Conservation (phyloP, 2,329 filamentous ascomycete species). For the Blumeriella jaapii region DNA sequence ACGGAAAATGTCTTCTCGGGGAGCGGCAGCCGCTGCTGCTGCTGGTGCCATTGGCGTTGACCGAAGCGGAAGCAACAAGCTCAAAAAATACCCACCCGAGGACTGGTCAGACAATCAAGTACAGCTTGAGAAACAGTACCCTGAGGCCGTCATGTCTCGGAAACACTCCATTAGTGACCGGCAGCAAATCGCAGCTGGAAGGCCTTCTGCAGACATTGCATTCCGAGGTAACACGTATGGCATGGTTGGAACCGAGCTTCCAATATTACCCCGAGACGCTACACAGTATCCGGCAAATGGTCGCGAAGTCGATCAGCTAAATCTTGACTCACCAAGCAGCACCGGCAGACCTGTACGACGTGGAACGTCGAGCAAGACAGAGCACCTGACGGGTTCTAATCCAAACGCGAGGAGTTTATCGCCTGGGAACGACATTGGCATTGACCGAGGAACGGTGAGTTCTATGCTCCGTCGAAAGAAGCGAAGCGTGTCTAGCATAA, state of each 20-base stretch:
- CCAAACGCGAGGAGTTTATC: conserved; percentile 4
- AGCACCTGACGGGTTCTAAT: conserved; percentile 21
- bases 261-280: conserved; percentile 10
- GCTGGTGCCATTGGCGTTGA: conserved; percentile 29
- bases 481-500: not conserved
- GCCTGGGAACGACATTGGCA: conserved; percentile 12
- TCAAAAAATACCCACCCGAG: conserved; percentile 48
- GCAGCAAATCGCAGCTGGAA: conserved; percentile 2
- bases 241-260: conserved; percentile 16
- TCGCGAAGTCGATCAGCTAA: conserved; percentile 3
- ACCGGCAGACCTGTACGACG: conserved; percentile 19
- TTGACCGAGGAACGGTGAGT: conserved; percentile 14
- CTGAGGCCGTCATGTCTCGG: conserved; percentile 23
- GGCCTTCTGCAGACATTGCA: conserved; percentile 12
- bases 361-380: conserved; percentile 20
- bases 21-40: conserved; percentile 8
- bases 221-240: conserved; percentile 14
- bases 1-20: conserved; percentile 46
- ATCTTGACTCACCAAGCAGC: conserved; percentile 12
- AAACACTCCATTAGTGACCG: conserved; percentile 13
- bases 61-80: conserved; percentile 45
- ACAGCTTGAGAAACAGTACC: conserved; percentile 33
- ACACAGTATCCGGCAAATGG: conserved; percentile 1
- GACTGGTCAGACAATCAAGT: conserved; percentile 33
- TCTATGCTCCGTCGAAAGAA: not conserved